Evolutionary conservation across 1,284 basidiomycete genomes (phyloP).

Genomic region (Meira miltonrushii): DNA sequence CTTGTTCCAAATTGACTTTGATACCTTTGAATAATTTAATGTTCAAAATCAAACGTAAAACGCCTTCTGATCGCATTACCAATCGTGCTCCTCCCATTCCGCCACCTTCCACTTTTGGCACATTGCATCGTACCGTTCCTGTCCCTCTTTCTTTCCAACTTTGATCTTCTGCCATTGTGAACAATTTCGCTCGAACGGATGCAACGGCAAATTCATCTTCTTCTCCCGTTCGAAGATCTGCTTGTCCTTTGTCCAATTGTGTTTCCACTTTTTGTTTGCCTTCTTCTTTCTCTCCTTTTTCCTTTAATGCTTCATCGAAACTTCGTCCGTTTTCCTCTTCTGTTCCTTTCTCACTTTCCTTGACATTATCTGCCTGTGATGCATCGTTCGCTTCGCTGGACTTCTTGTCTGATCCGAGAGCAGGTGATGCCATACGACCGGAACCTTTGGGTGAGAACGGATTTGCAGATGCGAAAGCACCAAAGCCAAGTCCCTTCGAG

Average conservation of each 20-base stretch:
- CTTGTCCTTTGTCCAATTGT: constrained; percentile 20
- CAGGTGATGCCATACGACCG: constrained; percentile 10
- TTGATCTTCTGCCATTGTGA: constrained; percentile 60
- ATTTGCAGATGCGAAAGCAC: constrained; percentile 32
- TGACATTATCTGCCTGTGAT: neutral
- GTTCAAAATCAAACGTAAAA: constrained; percentile 77
- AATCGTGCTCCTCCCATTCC: constrained; percentile 62
- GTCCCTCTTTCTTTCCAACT: constrained; percentile 84
- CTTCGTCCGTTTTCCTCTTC: neutral
- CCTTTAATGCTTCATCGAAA: constrained; percentile 9
- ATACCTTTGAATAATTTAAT: constrained; percentile 79
- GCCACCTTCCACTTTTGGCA: constrained; percentile 52
- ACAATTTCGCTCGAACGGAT: constrained; percentile 80
- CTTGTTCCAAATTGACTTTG: constrained; percentile 70
- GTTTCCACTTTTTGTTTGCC: constrained; percentile 16
- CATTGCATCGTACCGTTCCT: constrained; percentile 74
- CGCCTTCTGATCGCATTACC: constrained; percentile 90
- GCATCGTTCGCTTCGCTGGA: neutral
- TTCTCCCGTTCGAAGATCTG: constrained; percentile 69
- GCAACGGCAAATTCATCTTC: constrained; percentile 82
- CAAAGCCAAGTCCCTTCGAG: constrained; percentile 26
- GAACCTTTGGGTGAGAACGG: constrained; percentile 22
- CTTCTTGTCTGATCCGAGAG: neutral
- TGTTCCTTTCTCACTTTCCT: constrained; percentile 2
- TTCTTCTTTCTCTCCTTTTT: constrained; percentile 2